These are phyloP conservation scores for Debaryomyces robertsiae DNA, from an alignment of 1,139 yeast species.

Conservation along the genomic window DNA sequence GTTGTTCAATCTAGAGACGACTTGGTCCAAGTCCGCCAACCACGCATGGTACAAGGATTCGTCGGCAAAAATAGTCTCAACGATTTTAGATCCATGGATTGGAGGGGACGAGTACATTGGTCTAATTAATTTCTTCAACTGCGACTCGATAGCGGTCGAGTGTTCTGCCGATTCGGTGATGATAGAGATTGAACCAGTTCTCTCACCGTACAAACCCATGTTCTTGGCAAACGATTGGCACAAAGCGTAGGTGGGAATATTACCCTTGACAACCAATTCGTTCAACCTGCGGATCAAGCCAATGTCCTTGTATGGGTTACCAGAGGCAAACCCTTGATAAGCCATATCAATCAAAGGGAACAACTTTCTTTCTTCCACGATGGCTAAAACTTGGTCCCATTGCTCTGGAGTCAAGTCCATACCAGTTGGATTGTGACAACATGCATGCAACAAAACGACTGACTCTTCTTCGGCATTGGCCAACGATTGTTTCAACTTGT, in stretches of 20 bases:
- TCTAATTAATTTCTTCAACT: constrained; percentile 76
- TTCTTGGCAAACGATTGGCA: constrained; percentile 96
- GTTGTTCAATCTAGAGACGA: constrained; percentile 74
- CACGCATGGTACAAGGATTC: constrained; percentile 68
- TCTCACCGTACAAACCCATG: constrained; percentile 96
- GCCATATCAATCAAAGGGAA: constrained; percentile 93
- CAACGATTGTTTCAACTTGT: constrained; percentile 48
- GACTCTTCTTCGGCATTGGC: constrained; percentile 51
- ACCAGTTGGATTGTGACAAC: constrained; percentile 99
- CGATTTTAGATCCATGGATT: constrained; percentile 89
- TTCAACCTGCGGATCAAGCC: constrained; percentile 52
- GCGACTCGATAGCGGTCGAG: constrained; percentile 63
- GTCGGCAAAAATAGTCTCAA: constrained; percentile 69
- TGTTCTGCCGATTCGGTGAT: constrained; percentile 51
- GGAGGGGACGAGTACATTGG: constrained; percentile 94
- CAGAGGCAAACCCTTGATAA: constrained; percentile 96
- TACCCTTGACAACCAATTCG: constrained; percentile 48
- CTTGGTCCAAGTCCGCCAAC: constrained; percentile 73
- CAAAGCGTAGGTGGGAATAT: constrained; percentile 58
- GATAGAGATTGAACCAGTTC: constrained; percentile 86
- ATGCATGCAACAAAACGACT: constrained; percentile 82
- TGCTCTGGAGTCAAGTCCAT: constrained; percentile 87
- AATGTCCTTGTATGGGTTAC: constrained; percentile 56
- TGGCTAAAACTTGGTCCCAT: constrained; percentile 72
- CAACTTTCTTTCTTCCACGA: constrained; percentile 59